phyloP scores from a whole-genome alignment of 148 eudicot species.

The Spergularia bocconei region DNA sequence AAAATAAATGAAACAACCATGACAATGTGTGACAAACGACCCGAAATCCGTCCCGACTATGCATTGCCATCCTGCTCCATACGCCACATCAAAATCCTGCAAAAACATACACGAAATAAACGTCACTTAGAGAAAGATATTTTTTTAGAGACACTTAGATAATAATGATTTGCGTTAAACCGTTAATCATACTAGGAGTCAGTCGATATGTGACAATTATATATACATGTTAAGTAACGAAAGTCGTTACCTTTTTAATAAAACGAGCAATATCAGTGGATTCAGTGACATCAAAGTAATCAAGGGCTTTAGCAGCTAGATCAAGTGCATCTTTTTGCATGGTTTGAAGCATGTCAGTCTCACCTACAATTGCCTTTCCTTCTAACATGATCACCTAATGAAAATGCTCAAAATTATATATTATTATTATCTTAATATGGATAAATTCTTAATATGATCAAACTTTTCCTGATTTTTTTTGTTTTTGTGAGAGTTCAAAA shows the following conservation, averaged over 20 bases:
- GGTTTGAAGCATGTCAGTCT: conserved; percentile 68
- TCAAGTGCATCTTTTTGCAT: conserved; percentile 74
- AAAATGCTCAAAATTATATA: too few species aligned
- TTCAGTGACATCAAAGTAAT: conserved; percentile 73
- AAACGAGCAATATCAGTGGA: conserved; percentile 74
- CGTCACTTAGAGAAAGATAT: too few species aligned
- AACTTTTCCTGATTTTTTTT: background rate
- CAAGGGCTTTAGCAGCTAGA: conserved; percentile 76
- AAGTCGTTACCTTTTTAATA: conserved; percentile 58
- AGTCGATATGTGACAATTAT: too few species aligned
- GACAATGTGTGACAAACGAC: conserved; percentile 83
- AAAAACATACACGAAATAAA: background rate
- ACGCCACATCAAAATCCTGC: conserved; percentile 46
- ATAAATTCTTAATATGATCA: too few species aligned
- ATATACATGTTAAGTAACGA: too few species aligned
- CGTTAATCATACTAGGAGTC: too few species aligned
- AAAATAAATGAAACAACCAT: conserved; percentile 74
- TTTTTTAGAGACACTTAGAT: too few species aligned
- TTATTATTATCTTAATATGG: background rate
- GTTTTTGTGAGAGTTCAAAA: too few species aligned
- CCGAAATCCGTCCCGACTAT: conserved; percentile 90
- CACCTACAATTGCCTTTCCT: conserved; percentile 72
- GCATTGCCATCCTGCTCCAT: conserved; percentile 90
- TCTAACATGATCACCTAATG: conserved; percentile 44
- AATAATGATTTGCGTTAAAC: too few species aligned